These are phyloP conservation scores for Rhodosporidiobolus odoratus DNA, from an alignment of 768 basidiomycete species.

Conservation along the genomic window DNA sequence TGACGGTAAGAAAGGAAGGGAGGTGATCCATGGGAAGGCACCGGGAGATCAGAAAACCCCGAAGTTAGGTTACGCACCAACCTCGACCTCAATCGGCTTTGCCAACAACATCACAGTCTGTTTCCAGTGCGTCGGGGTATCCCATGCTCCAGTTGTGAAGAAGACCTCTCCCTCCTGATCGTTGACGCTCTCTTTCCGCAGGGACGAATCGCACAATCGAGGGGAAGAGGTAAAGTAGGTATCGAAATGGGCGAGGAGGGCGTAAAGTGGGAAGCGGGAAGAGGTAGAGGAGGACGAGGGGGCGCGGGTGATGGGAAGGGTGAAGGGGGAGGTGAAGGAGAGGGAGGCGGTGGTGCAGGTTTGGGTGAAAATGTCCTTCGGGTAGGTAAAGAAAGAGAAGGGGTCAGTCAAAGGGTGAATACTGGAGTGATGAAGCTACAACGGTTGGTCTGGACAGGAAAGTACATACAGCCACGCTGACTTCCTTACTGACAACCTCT, in stretches of 20 bases:
- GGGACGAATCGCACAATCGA: constrained; percentile 39
- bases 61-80: constrained; percentile 53
- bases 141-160: constrained; percentile 83
- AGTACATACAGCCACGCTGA: constrained; percentile 59
- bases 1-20: not conserved
- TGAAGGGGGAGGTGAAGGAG: constrained; percentile 72
- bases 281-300: constrained; percentile 45
- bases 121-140: constrained; percentile 91
- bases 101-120: constrained; percentile 83
- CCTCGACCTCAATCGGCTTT: constrained; percentile 63
- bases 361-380: constrained; percentile 71
- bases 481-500: constrained; percentile 61
- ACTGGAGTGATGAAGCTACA: too few relatives aligned
- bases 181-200: constrained; percentile 22
- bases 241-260: constrained; percentile 90
- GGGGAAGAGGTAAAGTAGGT: constrained; percentile 66
- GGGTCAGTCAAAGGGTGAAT: not conserved
- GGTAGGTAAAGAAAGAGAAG: constrained; percentile 4
- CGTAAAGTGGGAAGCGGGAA: constrained; percentile 56
- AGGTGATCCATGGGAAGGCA: constrained; percentile 35
- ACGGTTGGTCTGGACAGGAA: too few relatives aligned
- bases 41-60: constrained; percentile 39
- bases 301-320: constrained; percentile 50
- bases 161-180: constrained; percentile 39
- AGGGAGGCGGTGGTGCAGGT: constrained; percentile 64